Evolutionary conservation across 495 filamentous ascomycete species (phyloP).

Genomic region (Sabuloglossum arenarium): DNA sequence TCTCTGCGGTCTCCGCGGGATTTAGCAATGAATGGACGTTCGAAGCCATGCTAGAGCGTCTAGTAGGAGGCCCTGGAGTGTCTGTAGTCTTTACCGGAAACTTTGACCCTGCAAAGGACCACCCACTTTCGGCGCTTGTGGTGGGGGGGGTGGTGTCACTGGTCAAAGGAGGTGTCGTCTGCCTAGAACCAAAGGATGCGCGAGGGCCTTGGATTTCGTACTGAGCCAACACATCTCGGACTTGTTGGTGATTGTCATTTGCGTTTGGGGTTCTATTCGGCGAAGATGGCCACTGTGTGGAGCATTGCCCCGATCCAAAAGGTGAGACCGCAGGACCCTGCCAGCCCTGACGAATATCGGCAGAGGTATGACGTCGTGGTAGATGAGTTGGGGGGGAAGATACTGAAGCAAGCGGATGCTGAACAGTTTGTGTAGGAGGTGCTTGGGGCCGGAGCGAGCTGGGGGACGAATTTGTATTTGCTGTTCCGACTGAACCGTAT

Average conservation of each 20-base stretch:
- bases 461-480: constrained; percentile 43
- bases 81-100: constrained; percentile 21
- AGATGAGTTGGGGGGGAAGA: constrained; percentile 59
- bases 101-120: constrained; percentile 30
- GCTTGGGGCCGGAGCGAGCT: constrained; percentile 50
- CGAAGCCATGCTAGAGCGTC: constrained; percentile 53
- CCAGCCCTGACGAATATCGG: constrained; percentile 90
- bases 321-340: constrained; percentile 45
- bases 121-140: constrained; percentile 32
- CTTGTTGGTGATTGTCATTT: constrained; percentile 44
- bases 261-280: constrained; percentile 44
- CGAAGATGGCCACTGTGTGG: constrained; percentile 68
- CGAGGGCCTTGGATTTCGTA: constrained; percentile 55
- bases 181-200: constrained; percentile 36
- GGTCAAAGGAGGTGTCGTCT: constrained; percentile 44
- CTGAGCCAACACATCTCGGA: constrained; percentile 59
- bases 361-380: constrained; percentile 77
- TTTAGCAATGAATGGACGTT: constrained; percentile 68
- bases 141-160: constrained; percentile 27
- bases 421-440: constrained; percentile 34
- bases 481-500: constrained; percentile 59
- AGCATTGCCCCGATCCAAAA: constrained; percentile 48
- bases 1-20: constrained; percentile 54
- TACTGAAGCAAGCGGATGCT: constrained; percentile 54
- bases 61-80: constrained; percentile 33